A percentile compares a stretch with the other conserved stretches of the same genome.
Evolutionary conservation across 169 alveolate genomes (phyloP).

Genomic region (Plasmodium knowlesi): DNA sequence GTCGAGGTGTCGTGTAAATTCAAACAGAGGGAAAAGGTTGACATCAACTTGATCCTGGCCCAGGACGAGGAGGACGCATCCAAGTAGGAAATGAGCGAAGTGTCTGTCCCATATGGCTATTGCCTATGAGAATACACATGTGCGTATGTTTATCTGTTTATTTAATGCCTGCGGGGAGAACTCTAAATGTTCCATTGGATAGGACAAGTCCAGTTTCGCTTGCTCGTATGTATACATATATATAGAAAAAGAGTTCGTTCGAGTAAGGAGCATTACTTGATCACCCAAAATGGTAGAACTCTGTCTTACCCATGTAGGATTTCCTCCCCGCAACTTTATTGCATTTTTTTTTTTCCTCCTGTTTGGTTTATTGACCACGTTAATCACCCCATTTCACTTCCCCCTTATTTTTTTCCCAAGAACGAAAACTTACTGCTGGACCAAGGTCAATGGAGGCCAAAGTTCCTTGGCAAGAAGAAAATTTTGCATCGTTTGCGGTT

Average conservation of each 20-base stretch:
- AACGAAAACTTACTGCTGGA: constrained; percentile 83
- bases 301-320: background rate
- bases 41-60: constrained; percentile 79
- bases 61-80: constrained; percentile 85
- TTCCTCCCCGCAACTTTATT: background rate
- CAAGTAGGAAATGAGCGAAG: constrained; percentile 63
- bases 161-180: background rate
- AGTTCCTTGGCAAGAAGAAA: constrained; percentile 77
- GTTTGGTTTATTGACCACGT: background rate
- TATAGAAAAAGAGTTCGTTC: background rate
- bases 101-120: background rate
- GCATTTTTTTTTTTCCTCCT: background rate
- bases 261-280: background rate
- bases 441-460: constrained; percentile 77
- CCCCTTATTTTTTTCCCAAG: constrained; percentile 40
- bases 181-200: background rate
- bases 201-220: background rate
- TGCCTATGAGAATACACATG: constrained; percentile 14
- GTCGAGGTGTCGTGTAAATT: constrained; percentile 39
- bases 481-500: constrained; percentile 85
- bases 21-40: constrained; percentile 82
- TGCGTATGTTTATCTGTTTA: constrained; percentile 4
- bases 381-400: background rate
- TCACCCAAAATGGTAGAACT: background rate
- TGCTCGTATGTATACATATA: background rate